Evolutionary conservation across 2,329 filamentous ascomycete species (phyloP), one percentile per base, ranked within the genome.

Genomic region (Pseudohalonectria lignicola): DNA sequence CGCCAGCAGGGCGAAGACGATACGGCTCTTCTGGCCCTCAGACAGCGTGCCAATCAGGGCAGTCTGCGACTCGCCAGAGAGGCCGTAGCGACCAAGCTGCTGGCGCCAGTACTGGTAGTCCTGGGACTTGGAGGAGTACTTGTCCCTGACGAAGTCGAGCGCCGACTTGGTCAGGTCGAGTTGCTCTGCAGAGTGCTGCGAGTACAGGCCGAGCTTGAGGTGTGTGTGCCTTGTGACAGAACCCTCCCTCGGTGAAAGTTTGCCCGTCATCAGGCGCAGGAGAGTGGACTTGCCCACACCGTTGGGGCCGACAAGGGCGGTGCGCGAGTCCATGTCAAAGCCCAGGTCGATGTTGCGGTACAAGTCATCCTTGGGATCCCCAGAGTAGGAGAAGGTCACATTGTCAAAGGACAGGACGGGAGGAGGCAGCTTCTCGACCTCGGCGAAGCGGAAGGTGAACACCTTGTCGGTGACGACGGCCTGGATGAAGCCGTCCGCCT

Each of bases 71-170:
- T 96, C 87, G 60, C 93, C 93, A 41, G 78, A 83, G 47, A 98
- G 76, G 60, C 93, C 93, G 62, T 98, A 98, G 48, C 81, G 77
- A 54, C 92, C 92, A 28, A 98, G 84, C 69, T 94, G 87, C 66
- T 95, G 90, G 58, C 92, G 80, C 92, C 92, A 98, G 78, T 92
- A 98, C 69, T 98, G 92, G 72, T 94, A 94, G 61, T 98, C 92
- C 61, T 98, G 92, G 39, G 80, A 87, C 67, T 90, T 86, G 47
- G 80, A 71, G 31, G 71, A 63, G 69, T 94, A 96, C 72, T 90
- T 94, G 67, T 96, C 90, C 47, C 92, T 84, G 45, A 96, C 90
- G 57, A 98, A 98, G 64, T 98, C 93, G 39, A 98, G 78, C 8
- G 92, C 81, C 33, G 87, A 95, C 74, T 98, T 98, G 64, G 87